A percentile compares a stretch with the other conserved stretches of the same genome.
These are phyloP conservation scores for Kwoniella sp. DNA, from an alignment of 768 basidiomycete species.

Conservation along the genomic window DNA sequence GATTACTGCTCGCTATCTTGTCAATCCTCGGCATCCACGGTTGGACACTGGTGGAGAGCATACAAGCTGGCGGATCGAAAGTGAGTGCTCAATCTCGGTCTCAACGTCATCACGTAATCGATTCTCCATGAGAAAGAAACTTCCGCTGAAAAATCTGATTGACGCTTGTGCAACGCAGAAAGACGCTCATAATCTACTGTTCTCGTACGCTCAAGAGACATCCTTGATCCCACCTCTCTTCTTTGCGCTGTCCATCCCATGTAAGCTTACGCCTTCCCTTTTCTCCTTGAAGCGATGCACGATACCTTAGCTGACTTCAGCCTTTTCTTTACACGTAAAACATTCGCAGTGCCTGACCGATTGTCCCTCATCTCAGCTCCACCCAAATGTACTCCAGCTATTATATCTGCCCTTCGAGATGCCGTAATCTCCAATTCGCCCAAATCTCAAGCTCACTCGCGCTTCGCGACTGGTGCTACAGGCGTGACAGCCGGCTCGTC, in stretches of 20 bases:
- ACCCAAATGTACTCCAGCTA: constrained; percentile 37
- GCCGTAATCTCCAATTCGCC: constrained; percentile 30
- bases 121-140: too few relatives aligned
- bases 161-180: constrained; percentile 10
- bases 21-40: constrained; percentile 39
- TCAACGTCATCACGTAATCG: too few relatives aligned
- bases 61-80: constrained; percentile 39
- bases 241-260: constrained; percentile 46
- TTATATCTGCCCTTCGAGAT: constrained; percentile 41
- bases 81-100: constrained; percentile 11
- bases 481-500: constrained; percentile 3
- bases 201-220: constrained; percentile 29
- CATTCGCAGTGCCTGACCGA: constrained; percentile 39
- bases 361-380: constrained; percentile 50
- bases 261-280: constrained; percentile 17
- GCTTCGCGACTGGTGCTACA: constrained; percentile 12
- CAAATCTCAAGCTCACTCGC: constrained; percentile 3
- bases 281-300: constrained; percentile 2
- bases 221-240: constrained; percentile 31
- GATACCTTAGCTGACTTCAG: neutral
- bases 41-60: constrained; percentile 31
- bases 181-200: constrained; percentile 45
- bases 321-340: too few relatives aligned
- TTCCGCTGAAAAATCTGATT: neutral
- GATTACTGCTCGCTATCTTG: constrained; percentile 39